Conservation (phyloP, 116 monocot genomes). For the Posidonia oceanica region DNA sequence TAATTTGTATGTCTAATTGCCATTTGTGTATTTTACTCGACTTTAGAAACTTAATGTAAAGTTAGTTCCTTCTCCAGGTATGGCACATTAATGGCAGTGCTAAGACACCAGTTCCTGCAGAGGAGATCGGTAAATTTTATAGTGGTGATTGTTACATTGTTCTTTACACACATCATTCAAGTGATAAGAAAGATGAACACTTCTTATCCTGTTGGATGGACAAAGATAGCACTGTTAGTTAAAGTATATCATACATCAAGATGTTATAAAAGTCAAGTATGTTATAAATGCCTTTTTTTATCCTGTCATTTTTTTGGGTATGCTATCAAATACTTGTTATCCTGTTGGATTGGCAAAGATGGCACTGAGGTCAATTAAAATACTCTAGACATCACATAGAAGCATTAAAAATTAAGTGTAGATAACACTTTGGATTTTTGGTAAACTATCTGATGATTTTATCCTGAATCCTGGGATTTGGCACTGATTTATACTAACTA, state of each 20-base stretch:
- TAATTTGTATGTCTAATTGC: too few relatives aligned
- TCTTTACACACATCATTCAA: slow-evolving; percentile 81
- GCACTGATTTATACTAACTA: too few relatives aligned
- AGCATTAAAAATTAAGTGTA: too few relatives aligned
- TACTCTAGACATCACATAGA: too few relatives aligned
- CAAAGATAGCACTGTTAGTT: slow-evolving; percentile 64
- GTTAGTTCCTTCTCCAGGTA: slow-evolving; percentile 30
- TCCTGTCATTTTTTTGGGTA: too few relatives aligned
- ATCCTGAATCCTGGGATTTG: too few relatives aligned
- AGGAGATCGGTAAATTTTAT: slow-evolving; percentile 92
- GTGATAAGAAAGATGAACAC: slow-evolving; percentile 93
- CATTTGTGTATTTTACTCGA: not conserved
- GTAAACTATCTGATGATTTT: not conserved
- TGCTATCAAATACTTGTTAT: not conserved
- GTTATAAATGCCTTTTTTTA: too few relatives aligned
- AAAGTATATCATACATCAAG: not conserved
- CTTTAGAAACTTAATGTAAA: not conserved
- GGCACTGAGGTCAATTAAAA: too few relatives aligned
- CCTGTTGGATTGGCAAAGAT: too few relatives aligned
- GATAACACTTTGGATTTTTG: too few relatives aligned
- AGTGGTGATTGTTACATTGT: slow-evolving; percentile 95
- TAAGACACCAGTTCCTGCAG: slow-evolving; percentile 63
- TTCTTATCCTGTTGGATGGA: slow-evolving; percentile 88
- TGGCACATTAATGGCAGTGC: slow-evolving; percentile 88
- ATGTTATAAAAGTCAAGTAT: not conserved